Evolutionary conservation across 768 basidiomycete genomes (phyloP), one percentile per base, ranked within the genome.

Genomic region (Rhizopogon vulgaris): DNA sequence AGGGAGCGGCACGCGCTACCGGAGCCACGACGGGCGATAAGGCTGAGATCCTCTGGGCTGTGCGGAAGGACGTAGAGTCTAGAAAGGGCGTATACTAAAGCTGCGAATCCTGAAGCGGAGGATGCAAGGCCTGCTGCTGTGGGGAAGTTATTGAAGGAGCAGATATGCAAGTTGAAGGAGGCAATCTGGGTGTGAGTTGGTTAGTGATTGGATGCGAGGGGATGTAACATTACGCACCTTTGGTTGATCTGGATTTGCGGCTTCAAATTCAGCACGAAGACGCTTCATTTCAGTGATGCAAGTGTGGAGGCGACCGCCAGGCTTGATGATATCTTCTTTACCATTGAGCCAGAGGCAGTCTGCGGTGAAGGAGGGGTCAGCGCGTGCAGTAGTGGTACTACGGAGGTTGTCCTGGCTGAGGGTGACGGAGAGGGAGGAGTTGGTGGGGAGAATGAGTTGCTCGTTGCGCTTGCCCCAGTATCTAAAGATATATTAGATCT

Each of bases 391-490:
- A 3, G 96, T 99, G 7, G 92, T 95, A 1, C 91, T 90, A 53
- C 91, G 80, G 9, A 99, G 81, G 61, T 98, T 90, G 71, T 98
- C 94, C 70, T 98, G 96, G 63, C 87, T 87, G 56, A 99, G 86
- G 2, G 96, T 98, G 43, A 98, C 90, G 6, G 94, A 97, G n/a
- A 99, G 82, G 9, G 95, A 98, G 0, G 93, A 92, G 72, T 99
- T 99, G 57, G 94, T 97, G 40, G 96, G 96, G 52, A 99, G 76
- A 66, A 97, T 97, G 57, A 98, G 83, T 60, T 85, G 80, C 3
- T 92, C 94, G 71, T 97, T 89, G 55, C 96, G 89, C 71, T 99
- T 99, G 57, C 96, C 96, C 96, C 96, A 99, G 78, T 98, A 98
- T 68, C 90, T 94, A 54, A 51, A n/a, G 15, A 38, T 39, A 36